phyloP scores from a whole-genome alignment of 2,329 filamentous ascomycete species.

The Penicillium sp. region DNA sequence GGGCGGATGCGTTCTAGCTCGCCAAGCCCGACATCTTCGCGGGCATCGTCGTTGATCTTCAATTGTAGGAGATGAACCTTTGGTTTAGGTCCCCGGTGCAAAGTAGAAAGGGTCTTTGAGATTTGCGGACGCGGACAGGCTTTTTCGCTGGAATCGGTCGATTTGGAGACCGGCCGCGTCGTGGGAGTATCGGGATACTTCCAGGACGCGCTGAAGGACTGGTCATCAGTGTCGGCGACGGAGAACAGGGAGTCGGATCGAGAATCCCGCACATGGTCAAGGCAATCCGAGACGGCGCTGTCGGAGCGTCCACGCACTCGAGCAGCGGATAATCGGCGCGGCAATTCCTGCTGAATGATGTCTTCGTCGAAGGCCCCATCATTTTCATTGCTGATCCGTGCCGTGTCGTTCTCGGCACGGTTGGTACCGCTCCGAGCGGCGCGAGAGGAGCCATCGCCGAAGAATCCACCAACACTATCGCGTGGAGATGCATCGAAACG shows the following conservation, averaged over 20 bases:
- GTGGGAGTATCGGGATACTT: conserved; percentile 34
- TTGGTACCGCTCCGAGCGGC: neutral
- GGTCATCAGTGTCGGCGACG: conserved; percentile 25
- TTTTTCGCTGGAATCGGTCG: conserved; percentile 30
- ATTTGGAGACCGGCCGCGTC: conserved; percentile 38
- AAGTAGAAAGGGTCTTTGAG: conserved; percentile 32
- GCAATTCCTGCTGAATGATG: conserved; percentile 10
- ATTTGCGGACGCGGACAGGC: conserved; percentile 26
- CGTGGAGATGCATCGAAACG: conserved; percentile 23
- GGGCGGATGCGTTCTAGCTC: conserved; percentile 35
- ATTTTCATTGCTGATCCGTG: conserved; percentile 5
- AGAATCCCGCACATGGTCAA: conserved; percentile 21
- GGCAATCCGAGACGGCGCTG: conserved; percentile 9
- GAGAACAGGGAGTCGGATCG: conserved; percentile 33
- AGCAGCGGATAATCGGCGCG: conserved; percentile 19
- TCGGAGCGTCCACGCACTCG: conserved; percentile 9
- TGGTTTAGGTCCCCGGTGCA: conserved; percentile 29
- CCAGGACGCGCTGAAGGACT: conserved; percentile 27
- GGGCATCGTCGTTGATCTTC: conserved; percentile 33
- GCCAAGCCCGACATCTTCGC: conserved; percentile 30
- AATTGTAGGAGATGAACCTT: conserved; percentile 35
- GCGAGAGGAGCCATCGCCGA: conserved; percentile 10
- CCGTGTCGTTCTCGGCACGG: conserved; percentile 1
- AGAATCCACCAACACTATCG: conserved; percentile 15
- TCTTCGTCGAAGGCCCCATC: conserved; percentile 10